These are phyloP conservation scores for Iberis pinnata DNA, from an alignment of 345 rosid genomes.

Conservation along the genomic window DNA sequence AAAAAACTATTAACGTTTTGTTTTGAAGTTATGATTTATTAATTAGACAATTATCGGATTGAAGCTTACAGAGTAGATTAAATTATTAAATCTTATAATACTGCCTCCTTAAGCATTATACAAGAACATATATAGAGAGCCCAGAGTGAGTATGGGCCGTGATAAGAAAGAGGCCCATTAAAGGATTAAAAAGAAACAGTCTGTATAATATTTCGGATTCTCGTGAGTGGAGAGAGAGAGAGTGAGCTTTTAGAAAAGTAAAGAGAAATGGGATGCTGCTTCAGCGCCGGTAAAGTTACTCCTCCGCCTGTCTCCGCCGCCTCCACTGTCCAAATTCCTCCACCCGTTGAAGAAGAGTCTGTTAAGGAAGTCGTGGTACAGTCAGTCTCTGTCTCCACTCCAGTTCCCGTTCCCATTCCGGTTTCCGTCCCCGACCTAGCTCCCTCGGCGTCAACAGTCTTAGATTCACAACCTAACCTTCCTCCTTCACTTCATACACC, in stretches of 20 bases:
- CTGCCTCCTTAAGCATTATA: too few species aligned
- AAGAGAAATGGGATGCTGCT: slow-evolving; percentile 53
- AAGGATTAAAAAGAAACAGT: too few species aligned
- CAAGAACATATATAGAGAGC: too few species aligned
- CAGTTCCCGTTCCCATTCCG: slow-evolving; percentile 5
- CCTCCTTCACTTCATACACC: slow-evolving; percentile 28
- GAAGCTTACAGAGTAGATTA: too few species aligned
- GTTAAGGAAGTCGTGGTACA: slow-evolving; percentile 60
- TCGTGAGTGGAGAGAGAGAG: background rate
- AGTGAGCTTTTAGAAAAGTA: background rate
- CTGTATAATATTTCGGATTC: slow-evolving; percentile 1
- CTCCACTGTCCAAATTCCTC: slow-evolving; percentile 12
- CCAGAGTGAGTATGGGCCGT: slow-evolving; percentile 5
- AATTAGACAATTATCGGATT: too few species aligned
- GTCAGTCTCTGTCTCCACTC: slow-evolving; percentile 39
- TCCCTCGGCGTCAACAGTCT: slow-evolving; percentile 6
- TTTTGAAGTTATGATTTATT: too few species aligned
- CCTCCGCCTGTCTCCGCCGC: slow-evolving; percentile 10
- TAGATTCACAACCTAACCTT: slow-evolving; percentile 14
- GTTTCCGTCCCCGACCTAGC: slow-evolving; percentile 9
- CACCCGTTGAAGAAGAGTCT: slow-evolving; percentile 54
- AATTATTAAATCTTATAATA: too few species aligned
- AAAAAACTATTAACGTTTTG: too few species aligned
- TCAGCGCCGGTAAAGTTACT: slow-evolving; percentile 34
- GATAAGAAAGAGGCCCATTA: slow-evolving; percentile 5